Base-by-base conservation (phyloP, 768 basidiomycete species). In the Plicaturopsis crispa region DNA sequence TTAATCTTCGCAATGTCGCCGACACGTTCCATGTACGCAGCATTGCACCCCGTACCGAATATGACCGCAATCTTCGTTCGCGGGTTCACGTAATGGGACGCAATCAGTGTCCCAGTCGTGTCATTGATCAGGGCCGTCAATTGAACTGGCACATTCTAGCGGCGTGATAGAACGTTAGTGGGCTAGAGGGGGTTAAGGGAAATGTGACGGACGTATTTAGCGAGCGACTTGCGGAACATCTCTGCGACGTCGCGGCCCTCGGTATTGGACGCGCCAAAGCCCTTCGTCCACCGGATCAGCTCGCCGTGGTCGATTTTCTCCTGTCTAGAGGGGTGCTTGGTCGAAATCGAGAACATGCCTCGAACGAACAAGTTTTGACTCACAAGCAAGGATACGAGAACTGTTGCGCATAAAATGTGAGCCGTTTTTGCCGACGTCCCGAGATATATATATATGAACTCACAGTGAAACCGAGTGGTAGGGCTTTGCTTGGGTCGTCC, bases 271-370 rank as follows among this genome's bases (percentile, higher is more conserved):
- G 86, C 86, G 22, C 91, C 91, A 51, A 98, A 98, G 46, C 96
- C 96, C 61, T 99, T 99, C n/a, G 96, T 99, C 96, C 96, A 99
- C 13, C 94, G 84, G 51, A 97, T 91, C 24, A 98, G 80, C 43
- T 77, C 74, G 17, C 91, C 94, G 45, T 97, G 90, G 59, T 98
- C 91, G 46, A 99, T 98, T 38, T 76, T 73, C 26, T 82, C 74
- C 71, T 98, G 96, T n/a, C 88, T 93, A 57, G 8, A 47, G 2
- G 34, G 14, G 16, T 10, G n/a, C n/a, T n/a, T n/a, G n/a, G n/a
- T 32, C 24, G 33, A 21, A 24, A 36, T 11, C 28, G 30, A 34
- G 8, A 39, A 6, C 11, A 3, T 13, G 4, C 10, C 31, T n/a
- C n/a, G 11, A 3, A 12, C 13, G 19, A 16, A 10, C 20, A 7